Conservation (phyloP, 2,329 filamentous ascomycete genomes). For the Monilinia fructigena region DNA sequence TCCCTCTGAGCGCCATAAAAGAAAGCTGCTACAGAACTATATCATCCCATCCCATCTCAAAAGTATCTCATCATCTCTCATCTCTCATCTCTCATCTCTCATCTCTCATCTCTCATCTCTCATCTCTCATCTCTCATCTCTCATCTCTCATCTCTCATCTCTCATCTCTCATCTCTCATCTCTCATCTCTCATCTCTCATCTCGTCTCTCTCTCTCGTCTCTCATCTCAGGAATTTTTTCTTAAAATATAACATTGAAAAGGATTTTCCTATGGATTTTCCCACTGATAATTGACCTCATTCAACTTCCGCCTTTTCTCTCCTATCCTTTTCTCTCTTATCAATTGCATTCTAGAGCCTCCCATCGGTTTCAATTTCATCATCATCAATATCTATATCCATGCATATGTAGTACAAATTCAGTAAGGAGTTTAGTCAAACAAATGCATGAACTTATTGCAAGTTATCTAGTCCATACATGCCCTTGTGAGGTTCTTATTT, state of each 20-base stretch:
- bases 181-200: no score
- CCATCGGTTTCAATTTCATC: conserved; percentile 1
- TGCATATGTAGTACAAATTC: conserved; percentile 1
- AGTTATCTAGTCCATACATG: conserved; percentile 13
- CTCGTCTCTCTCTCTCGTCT: no score
- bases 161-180: no score
- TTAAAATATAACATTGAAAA: not conserved
- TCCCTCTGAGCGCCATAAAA: not conserved
- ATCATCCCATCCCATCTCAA: not conserved
- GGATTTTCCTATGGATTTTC: no score
- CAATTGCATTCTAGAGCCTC: conserved; percentile 1
- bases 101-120: no score
- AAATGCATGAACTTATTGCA: conserved; percentile 14
- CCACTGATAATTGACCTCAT: no score
- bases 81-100: no score
- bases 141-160: not conserved
- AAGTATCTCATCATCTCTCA: no score
- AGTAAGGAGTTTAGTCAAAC: conserved; percentile 14
- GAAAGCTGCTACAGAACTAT: not conserved
- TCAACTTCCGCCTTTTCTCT: not conserved
- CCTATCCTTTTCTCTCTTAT: not conserved
- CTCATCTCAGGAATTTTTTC: not conserved
- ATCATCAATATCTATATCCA: conserved; percentile 15
- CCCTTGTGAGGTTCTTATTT: conserved; percentile 6
- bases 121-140: no score